Evolutionary conservation across 1,139 yeast species (phyloP).

Genomic region (Hyphopichia pseudoburtonii): DNA sequence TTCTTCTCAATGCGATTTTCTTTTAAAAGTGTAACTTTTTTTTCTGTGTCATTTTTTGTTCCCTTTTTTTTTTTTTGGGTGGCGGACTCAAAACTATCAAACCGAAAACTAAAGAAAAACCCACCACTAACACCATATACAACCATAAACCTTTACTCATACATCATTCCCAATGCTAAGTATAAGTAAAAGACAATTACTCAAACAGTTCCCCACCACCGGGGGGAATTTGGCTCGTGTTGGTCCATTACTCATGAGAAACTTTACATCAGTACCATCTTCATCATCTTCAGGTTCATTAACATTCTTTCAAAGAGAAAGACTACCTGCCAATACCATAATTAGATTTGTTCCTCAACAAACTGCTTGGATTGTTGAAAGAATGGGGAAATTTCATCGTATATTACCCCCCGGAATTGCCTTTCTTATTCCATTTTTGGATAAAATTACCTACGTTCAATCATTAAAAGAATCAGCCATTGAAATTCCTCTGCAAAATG

Average conservation of each 20-base stretch:
- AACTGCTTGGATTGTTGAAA: conserved; percentile 87
- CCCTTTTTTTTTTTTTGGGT: conserved; percentile 1
- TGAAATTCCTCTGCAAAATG: conserved; percentile 81
- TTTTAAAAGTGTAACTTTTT: neutral
- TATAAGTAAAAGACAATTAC: too few relatives aligned
- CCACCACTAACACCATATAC: too few relatives aligned
- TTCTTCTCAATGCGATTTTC: neutral
- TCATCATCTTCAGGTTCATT: conserved; percentile 13
- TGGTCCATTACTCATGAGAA: neutral
- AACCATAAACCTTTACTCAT: too few relatives aligned
- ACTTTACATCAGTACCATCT: neutral
- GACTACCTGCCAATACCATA: conserved; percentile 72
- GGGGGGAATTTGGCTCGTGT: too few relatives aligned
- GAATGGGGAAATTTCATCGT: conserved; percentile 84
- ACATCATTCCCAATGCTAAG: too few relatives aligned
- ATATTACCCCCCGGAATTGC: conserved; percentile 81
- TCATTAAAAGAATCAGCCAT: conserved; percentile 79
- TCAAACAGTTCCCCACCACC: too few relatives aligned
- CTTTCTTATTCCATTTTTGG: conserved; percentile 67
- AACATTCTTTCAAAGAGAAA: conserved; percentile 65
- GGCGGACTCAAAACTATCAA: too few relatives aligned
- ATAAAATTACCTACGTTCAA: conserved; percentile 77
- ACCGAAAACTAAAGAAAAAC: too few relatives aligned
- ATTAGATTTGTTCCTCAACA: conserved; percentile 85
- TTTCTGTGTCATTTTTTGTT: too few relatives aligned